Evolutionary conservation across 78 protist genomes (phyloP), one percentile per base, ranked within the genome.

Genomic region (Pelomyxa schiedti): DNA sequence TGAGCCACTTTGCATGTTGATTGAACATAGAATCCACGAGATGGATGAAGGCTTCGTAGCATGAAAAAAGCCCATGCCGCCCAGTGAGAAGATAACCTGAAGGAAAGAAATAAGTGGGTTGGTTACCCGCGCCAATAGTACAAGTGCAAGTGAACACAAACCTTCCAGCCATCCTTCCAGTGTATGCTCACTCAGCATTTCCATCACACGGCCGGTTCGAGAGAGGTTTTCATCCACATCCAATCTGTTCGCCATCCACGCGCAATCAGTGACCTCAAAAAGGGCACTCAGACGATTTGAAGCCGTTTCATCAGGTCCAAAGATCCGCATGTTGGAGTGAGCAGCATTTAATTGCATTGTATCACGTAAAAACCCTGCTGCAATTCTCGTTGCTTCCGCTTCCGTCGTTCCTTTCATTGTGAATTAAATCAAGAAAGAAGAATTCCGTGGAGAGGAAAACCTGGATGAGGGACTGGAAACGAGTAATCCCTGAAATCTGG

Each of bases 121-220:
- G 22, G 24, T 24, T 24, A 24, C 22, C 63, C 24, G 24, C 22
- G 24, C 24, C 24, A 22, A 52, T 24, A 52, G 63, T 24, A 52
- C 24, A 52, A 52, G 24, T 24, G 22, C 63, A 52, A 52, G 24
- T 24, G 63, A 24, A 24, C 22, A 24, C 24, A 24, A 67, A 29
- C 77, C 78, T 53, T 74, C 78, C 42, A 74, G 38, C 78, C 78
- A 74, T 28, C 78, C 78, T 24, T 74, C 37, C 38, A 43, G 63
- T 32, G n/a, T 7, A 36, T 74, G 78, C 70, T 74, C 78, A 6
- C 43, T 30, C 0, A 74, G 3, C 6, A 74, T 7, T 53, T 74
- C 78, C 78, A 74, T 74, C 67, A 74, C 78, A n/a, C 78, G 36
- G 8, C 78, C 78, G 38, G 52, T 39, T 9, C 68, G 40, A 36